Conservation (phyloP, 225 moss, liverwort and hornwort genomes). For the Polytrichum formosum region DNA sequence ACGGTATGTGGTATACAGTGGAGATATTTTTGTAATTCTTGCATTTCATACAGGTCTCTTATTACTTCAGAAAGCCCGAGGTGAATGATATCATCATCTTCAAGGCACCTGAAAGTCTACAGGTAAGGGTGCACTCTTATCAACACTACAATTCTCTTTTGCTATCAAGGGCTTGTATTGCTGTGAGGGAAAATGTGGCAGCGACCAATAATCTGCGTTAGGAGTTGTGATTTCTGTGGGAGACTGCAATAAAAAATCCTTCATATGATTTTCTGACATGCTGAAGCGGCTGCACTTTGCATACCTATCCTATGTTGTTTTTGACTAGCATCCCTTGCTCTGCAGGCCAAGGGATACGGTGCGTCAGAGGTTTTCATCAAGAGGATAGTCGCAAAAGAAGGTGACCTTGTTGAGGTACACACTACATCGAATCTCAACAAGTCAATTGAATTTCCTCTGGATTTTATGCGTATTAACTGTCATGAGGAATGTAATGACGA, state of each 20-base stretch:
- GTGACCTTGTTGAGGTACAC: constrained; percentile 80
- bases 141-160: too few relatives aligned
- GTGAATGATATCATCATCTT: constrained; percentile 95
- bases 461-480: too few relatives aligned
- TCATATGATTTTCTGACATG: too few relatives aligned
- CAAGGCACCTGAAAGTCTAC: constrained; percentile 83
- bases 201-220: too few relatives aligned
- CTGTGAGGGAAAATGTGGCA: too few relatives aligned
- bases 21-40: background rate
- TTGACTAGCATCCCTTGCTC: background rate
- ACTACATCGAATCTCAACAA: background rate
- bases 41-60: constrained; percentile 67
- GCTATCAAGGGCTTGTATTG: too few relatives aligned
- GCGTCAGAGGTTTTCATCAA: constrained; percentile 91
- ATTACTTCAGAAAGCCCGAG: constrained; percentile 81
- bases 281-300: too few relatives aligned
- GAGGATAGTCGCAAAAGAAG: constrained; percentile 81
- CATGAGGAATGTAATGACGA: too few relatives aligned
- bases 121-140: constrained; percentile 31
- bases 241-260: too few relatives aligned
- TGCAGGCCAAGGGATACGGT: constrained; percentile 82
- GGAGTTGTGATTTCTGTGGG: too few relatives aligned
- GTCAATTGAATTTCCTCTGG: too few relatives aligned
- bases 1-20: background rate
- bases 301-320: too few relatives aligned